Conservation (phyloP, 805 yeast genomes). For the Ogataea pini region DNA sequence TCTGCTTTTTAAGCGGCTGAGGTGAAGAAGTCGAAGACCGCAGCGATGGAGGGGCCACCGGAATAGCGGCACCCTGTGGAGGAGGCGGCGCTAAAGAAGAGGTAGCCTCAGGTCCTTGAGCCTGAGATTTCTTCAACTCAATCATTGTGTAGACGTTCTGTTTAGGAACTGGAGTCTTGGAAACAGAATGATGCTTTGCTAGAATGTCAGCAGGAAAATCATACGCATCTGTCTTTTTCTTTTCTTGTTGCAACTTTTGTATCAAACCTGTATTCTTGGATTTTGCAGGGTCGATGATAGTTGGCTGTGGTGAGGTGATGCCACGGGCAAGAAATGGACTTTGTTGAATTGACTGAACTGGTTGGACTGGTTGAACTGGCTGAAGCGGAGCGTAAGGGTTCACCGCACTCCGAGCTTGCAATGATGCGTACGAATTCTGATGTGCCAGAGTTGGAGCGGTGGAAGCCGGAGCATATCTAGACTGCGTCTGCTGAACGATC, state of each 20-base stretch:
- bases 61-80: slow-evolving; percentile 7
- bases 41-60: slow-evolving; percentile 7
- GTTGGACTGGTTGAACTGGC: not conserved
- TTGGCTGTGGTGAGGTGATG: slow-evolving; percentile 6
- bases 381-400: slow-evolving; percentile 8
- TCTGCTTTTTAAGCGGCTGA: slow-evolving; percentile 26
- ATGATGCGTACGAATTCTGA: not conserved
- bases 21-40: slow-evolving; percentile 8
- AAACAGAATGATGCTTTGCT: slow-evolving; percentile 40
- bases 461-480: not conserved
- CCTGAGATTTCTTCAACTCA: slow-evolving; percentile 21
- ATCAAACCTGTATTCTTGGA: slow-evolving; percentile 17
- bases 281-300: slow-evolving; percentile 1
- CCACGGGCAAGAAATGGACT: not conserved
- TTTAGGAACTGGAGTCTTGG: slow-evolving; percentile 38
- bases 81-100: slow-evolving; percentile 5
- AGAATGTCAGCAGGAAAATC: slow-evolving; percentile 67
- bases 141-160: slow-evolving; percentile 32
- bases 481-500: not conserved
- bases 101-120: slow-evolving; percentile 3
- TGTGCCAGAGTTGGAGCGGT: slow-evolving; percentile 1
- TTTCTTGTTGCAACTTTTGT: slow-evolving; percentile 43
- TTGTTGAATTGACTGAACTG: too few relatives aligned
- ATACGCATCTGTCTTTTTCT: slow-evolving; percentile 72
- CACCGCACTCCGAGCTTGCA: not conserved